phyloP scores from a whole-genome alignment of 495 filamentous ascomycete species.

The Niebla homalea region DNA sequence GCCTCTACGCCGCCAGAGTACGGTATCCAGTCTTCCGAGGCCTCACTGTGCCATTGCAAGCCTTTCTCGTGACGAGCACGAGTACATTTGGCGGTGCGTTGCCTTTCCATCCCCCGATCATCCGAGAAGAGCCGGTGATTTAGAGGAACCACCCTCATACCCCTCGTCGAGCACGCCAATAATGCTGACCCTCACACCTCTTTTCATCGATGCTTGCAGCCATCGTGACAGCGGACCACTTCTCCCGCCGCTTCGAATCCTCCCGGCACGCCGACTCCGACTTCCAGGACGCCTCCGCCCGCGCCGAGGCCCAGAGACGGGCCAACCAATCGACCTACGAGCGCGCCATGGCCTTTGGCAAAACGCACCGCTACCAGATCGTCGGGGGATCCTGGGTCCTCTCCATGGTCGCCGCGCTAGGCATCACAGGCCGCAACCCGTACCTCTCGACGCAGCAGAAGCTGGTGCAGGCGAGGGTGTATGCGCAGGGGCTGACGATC shows the following conservation, averaged over 20 bases:
- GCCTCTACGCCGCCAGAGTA: constrained; percentile 44
- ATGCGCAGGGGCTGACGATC: constrained; percentile 90
- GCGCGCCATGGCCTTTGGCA: constrained; percentile 44
- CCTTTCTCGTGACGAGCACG: constrained; percentile 75
- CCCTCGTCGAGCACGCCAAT: no score
- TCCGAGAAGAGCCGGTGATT: no score
- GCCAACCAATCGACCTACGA: constrained; percentile 42
- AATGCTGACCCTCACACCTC: not conserved
- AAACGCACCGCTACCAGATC: constrained; percentile 80
- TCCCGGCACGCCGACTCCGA: constrained; percentile 47
- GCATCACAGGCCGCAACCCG: constrained; percentile 62
- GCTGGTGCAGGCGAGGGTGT: constrained; percentile 92
- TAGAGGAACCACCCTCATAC: no score
- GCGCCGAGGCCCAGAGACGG: constrained; percentile 32
- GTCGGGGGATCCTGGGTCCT: constrained; percentile 74
- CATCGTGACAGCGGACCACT: constrained; percentile 76
- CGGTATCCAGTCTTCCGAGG: constrained; percentile 61
- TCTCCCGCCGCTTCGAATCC: constrained; percentile 60
- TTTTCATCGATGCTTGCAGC: constrained; percentile 14
- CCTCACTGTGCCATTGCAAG: constrained; percentile 76
- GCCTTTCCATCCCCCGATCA: no score
- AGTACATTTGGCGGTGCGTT: constrained; percentile 62
- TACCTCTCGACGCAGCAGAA: constrained; percentile 73
- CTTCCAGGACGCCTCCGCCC: constrained; percentile 53
- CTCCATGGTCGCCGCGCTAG: constrained; percentile 64